A percentile compares a stretch with the other conserved stretches of the same genome.
phyloP scores from a whole-genome alignment of 1,139 yeast genomes.

The Saccharomyces hybrid region DNA sequence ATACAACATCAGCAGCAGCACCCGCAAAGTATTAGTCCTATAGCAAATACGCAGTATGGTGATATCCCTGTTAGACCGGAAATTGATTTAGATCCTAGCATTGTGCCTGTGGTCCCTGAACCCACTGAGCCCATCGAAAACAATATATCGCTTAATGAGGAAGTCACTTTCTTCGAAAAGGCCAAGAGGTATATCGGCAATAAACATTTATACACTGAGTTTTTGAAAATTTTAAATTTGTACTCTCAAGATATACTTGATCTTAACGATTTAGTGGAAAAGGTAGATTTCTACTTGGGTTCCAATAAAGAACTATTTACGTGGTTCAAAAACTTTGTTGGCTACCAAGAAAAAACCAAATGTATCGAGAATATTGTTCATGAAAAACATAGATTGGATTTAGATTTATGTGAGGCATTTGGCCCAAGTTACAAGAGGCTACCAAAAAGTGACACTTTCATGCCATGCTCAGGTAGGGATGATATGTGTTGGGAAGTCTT shows the following conservation, averaged over 20 bases:
- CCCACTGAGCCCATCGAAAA: constrained; percentile 67
- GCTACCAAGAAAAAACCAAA: constrained; percentile 68
- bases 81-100: constrained; percentile 50
- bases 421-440: constrained; percentile 92
- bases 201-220: constrained; percentile 86
- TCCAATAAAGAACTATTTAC: constrained; percentile 68
- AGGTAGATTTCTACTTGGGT: constrained; percentile 82
- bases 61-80: constrained; percentile 48
- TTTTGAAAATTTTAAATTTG: constrained; percentile 75
- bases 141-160: constrained; percentile 65
- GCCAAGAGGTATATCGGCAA: constrained; percentile 86
- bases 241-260: constrained; percentile 89
- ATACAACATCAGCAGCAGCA: background rate
- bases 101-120: constrained; percentile 81
- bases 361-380: constrained; percentile 82
- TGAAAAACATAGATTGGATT: constrained; percentile 84
- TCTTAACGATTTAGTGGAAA: constrained; percentile 69
- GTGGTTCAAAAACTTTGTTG: constrained; percentile 92
- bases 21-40: background rate
- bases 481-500: constrained; percentile 99
- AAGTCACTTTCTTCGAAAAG: constrained; percentile 82
- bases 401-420: constrained; percentile 72
- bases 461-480: constrained; percentile 98
- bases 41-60: constrained; percentile 1
- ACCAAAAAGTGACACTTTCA: constrained; percentile 89